Percentiles rank a stretch among this genome's conserved stretches.
Conservation (phyloP, 1,139 yeast genomes). For the Zygotorulaspora mrakii region DNA sequence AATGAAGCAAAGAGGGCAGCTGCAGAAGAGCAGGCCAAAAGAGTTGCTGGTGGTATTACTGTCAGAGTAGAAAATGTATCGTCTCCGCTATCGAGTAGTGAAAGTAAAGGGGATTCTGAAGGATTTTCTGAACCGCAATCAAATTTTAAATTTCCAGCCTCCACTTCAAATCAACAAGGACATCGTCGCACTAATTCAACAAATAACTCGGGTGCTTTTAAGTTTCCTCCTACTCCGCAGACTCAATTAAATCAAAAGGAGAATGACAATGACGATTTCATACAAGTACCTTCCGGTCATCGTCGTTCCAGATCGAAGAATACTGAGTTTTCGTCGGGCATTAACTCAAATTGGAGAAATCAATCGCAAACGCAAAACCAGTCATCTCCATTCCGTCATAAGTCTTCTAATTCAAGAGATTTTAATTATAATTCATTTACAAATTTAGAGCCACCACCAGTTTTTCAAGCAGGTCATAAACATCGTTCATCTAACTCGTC, state of each 20-base stretch:
- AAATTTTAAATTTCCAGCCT: conserved; percentile 52
- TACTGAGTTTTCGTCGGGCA: conserved; percentile 47
- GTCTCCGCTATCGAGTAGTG: conserved; percentile 12
- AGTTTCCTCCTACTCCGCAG: conserved; percentile 21
- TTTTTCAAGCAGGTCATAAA: conserved; percentile 78
- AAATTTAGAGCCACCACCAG: conserved; percentile 49
- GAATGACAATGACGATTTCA: conserved; percentile 32
- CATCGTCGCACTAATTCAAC: conserved; percentile 35
- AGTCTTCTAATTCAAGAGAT: conserved; percentile 36
- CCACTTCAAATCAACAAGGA: conserved; percentile 27
- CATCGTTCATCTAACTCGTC: conserved; percentile 62
- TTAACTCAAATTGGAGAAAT: conserved; percentile 64
- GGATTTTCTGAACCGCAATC: conserved; percentile 26
- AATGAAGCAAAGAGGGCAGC: conserved; percentile 98
- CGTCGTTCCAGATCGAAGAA: conserved; percentile 37
- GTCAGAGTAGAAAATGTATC: conserved; percentile 20
- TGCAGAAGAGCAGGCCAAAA: conserved; percentile 75
- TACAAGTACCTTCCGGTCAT: conserved; percentile 38
- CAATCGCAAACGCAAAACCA: conserved; percentile 32
- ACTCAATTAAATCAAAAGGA: conserved; percentile 17
- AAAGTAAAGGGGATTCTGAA: conserved; percentile 14
- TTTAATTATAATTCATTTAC: conserved; percentile 24
- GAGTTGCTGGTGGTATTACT: conserved; percentile 36
- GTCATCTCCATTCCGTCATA: conserved; percentile 33
- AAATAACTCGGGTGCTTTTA: conserved; percentile 24